A percentile compares a stretch with the other conserved stretches of the same genome.
Evolutionary conservation across 2,329 filamentous ascomycete genomes (phyloP).

Genomic region (Fusarium sp.): DNA sequence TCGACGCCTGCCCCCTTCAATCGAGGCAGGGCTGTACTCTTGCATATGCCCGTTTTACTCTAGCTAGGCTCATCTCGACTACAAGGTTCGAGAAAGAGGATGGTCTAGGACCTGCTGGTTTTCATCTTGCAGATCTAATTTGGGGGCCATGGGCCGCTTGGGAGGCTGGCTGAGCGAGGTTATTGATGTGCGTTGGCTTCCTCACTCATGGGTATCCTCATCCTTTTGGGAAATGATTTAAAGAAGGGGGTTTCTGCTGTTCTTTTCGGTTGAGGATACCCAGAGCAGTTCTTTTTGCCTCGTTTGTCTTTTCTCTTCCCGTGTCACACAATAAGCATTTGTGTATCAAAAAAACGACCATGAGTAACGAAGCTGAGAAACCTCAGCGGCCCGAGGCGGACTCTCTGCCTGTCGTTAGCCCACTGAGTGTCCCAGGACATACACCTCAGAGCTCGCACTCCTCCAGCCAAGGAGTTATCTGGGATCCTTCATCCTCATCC

Average conservation of each 20-base stretch:
- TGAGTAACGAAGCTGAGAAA: neutral
- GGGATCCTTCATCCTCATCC: neutral
- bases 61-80: neutral
- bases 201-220: neutral
- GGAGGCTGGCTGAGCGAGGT: slow-evolving; percentile 3
- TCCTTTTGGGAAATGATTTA: neutral
- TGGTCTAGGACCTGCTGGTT: neutral
- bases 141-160: neutral
- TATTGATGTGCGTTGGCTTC: neutral
- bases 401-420: neutral
- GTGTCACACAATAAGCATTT: neutral
- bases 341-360: neutral
- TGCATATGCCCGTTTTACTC: neutral
- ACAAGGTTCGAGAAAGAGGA: neutral
- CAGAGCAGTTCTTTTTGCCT: neutral
- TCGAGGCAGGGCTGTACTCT: neutral
- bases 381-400: neutral
- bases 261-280: neutral
- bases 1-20: neutral
- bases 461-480: neutral
- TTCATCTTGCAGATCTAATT: slow-evolving; percentile 9
- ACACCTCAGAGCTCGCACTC: neutral
- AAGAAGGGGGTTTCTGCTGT: neutral
- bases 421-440: neutral
- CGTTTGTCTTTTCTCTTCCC: neutral